Evolutionary conservation across 2,329 filamentous ascomycete species (phyloP).

Genomic region (Chalaropsis ovoidea): DNA sequence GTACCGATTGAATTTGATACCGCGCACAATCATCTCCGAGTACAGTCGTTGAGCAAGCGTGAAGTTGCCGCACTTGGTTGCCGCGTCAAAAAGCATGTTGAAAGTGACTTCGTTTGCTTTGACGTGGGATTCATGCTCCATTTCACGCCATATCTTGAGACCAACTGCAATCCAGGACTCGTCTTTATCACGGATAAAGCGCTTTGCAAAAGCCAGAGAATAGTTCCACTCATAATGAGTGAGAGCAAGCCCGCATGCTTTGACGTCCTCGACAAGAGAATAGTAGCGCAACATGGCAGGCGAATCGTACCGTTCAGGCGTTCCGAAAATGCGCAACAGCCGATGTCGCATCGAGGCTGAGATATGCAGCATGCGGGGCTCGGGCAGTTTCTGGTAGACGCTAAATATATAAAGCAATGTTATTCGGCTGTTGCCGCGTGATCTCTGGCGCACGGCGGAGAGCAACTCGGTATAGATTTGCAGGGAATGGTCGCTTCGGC

Average conservation of each 20-base stretch:
- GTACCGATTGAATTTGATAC: slow-evolving; percentile 61
- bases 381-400: slow-evolving; percentile 42
- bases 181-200: slow-evolving; percentile 46
- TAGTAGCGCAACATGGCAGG: slow-evolving; percentile 72
- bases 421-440: slow-evolving; percentile 35
- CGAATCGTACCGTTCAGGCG: slow-evolving; percentile 46
- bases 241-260: slow-evolving; percentile 59
- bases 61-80: slow-evolving; percentile 76
- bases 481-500: slow-evolving; percentile 33
- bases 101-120: slow-evolving; percentile 70
- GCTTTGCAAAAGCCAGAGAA: slow-evolving; percentile 68
- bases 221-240: slow-evolving; percentile 66
- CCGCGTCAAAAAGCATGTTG: slow-evolving; percentile 83
- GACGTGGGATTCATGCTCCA: slow-evolving; percentile 64
- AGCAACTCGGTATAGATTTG: slow-evolving; percentile 35
- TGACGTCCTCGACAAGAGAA: slow-evolving; percentile 72
- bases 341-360: slow-evolving; percentile 46
- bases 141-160: slow-evolving; percentile 73
- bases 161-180: slow-evolving; percentile 38
- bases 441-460: slow-evolving; percentile 35
- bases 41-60: slow-evolving; percentile 74
- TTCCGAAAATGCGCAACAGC: slow-evolving; percentile 59
- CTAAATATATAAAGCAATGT: slow-evolving; percentile 40
- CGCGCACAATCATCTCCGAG: slow-evolving; percentile 64
- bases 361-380: slow-evolving; percentile 44